Evolutionary conservation across 2,329 filamentous ascomycete species (phyloP), one percentile per base, ranked within the genome.

Genomic region (Fusarium oxysporum): DNA sequence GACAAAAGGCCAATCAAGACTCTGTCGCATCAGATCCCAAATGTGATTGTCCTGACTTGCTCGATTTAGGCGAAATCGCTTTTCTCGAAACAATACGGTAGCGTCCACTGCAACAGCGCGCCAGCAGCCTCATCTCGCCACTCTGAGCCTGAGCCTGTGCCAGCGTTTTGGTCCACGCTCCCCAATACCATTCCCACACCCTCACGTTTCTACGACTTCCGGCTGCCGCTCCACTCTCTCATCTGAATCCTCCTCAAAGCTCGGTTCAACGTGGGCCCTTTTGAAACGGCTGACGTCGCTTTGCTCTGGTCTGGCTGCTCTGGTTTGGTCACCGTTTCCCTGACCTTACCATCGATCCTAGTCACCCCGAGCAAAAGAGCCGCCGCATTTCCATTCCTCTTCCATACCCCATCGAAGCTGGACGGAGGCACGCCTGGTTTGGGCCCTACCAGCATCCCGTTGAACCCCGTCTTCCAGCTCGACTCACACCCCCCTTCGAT

Each of bases 341-440:
- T 77, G 71, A 73, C 73, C 54, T 70, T 72, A 23, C 41, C 40
- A 58, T 72, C 61, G 75, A 76, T 76, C 71, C 75, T 72, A 74
- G 75, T 65, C 66, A 58, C 59, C 74, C 66, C 62, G 67, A 77
- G 73, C 76, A 78, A 78, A 78, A 77, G 76, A 78, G 76, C 76
- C 75, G 73, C 76, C 69, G 74, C 71, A 71, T 69, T 77, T 71
- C 74, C 71, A 73, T 75, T 70, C 68, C 76, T 66, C 74, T 75
- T 77, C 75, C 56, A 73, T 74, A 65, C 66, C 67, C 75, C 63
- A 64, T 77, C 72, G 62, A 76, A 73, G 55, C 73, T 71, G 64
- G 72, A 72, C 63, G 56, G 53, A 71, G 65, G 62, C 60, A 64
- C 65, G 55, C 43, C 72, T 69, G 56, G 48, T 65, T 64, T 67